Conservation (phyloP, 2,329 filamentous ascomycete genomes). For the Knufia fluminis region DNA sequence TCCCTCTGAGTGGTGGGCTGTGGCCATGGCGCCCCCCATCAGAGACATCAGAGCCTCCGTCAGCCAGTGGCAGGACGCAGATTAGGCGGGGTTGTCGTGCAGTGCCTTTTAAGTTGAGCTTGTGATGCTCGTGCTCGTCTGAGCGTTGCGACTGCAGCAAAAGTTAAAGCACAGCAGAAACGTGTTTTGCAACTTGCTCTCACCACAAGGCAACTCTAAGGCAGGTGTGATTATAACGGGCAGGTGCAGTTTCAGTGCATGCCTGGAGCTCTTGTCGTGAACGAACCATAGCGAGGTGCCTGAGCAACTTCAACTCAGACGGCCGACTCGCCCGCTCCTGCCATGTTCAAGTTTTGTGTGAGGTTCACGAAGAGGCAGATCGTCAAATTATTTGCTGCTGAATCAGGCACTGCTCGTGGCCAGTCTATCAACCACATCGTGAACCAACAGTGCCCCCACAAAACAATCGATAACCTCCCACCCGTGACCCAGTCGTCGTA, state of each 20-base stretch:
- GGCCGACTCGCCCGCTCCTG: background rate
- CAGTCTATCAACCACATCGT: background rate
- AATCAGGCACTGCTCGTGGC: background rate
- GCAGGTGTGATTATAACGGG: no score
- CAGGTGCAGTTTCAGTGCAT: no score
- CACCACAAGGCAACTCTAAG: no score
- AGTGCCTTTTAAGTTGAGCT: background rate
- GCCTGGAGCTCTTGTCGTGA: no score
- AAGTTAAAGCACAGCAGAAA: background rate
- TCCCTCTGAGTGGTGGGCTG: conserved; percentile 1
- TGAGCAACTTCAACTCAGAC: background rate
- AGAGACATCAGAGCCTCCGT: background rate
- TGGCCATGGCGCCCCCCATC: background rate
- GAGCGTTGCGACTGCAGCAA: no score
- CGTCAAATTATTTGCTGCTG: conserved; percentile 1
- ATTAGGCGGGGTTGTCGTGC: conserved; percentile 1
- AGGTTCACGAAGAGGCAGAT: background rate
- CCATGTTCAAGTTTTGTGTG: background rate
- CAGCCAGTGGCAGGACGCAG: background rate
- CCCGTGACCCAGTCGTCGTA: background rate
- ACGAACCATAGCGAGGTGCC: no score
- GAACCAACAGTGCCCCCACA: background rate
- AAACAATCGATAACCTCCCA: background rate
- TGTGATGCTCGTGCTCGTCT: no score
- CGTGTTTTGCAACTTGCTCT: background rate